Evolutionary conservation across 108 stramenopile genomes (phyloP).

Genomic region (Skeletonema potamos): DNA sequence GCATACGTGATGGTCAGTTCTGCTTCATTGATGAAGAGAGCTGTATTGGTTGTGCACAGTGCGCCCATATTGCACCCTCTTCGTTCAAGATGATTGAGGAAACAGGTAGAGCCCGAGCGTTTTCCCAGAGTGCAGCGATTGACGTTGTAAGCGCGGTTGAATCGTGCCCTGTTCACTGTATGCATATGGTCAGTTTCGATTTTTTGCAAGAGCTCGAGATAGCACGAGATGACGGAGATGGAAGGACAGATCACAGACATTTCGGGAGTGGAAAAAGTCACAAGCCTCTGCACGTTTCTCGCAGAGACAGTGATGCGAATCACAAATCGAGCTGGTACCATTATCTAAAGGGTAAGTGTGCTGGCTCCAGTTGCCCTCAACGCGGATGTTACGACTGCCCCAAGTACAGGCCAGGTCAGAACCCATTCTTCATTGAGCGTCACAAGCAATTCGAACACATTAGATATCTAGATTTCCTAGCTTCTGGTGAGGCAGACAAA

Average conservation of each 20-base stretch:
- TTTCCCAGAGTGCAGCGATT: slow-evolving; percentile 49
- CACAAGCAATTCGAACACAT: slow-evolving; percentile 54
- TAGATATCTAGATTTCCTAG: slow-evolving; percentile 64
- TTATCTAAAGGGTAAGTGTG: slow-evolving; percentile 66
- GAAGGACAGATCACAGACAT: slow-evolving; percentile 57
- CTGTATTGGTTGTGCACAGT: slow-evolving; percentile 73
- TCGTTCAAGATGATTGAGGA: slow-evolving; percentile 75
- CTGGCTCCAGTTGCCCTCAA: slow-evolving; percentile 64
- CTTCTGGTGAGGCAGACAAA: slow-evolving; percentile 60
- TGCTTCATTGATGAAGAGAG: slow-evolving; percentile 88
- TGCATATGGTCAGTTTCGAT: slow-evolving; percentile 71
- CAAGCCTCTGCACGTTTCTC: slow-evolving; percentile 69
- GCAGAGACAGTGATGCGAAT: slow-evolving; percentile 73
- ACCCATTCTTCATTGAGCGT: slow-evolving; percentile 66
- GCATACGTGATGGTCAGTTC: slow-evolving; percentile 78
- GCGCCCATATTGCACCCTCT: slow-evolving; percentile 62
- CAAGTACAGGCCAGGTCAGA: slow-evolving; percentile 58
- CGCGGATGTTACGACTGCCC: slow-evolving; percentile 85
- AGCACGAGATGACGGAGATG: slow-evolving; percentile 64
- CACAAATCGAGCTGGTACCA: slow-evolving; percentile 75
- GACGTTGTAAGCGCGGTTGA: slow-evolving; percentile 65
- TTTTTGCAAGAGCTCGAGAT: slow-evolving; percentile 73
- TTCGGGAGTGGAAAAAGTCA: slow-evolving; percentile 44
- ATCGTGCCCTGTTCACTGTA: slow-evolving; percentile 80
- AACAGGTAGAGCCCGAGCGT: slow-evolving; percentile 77